phyloP scores from a whole-genome alignment of 2,329 filamentous ascomycete species.

The Sarocladium oryzae region DNA sequence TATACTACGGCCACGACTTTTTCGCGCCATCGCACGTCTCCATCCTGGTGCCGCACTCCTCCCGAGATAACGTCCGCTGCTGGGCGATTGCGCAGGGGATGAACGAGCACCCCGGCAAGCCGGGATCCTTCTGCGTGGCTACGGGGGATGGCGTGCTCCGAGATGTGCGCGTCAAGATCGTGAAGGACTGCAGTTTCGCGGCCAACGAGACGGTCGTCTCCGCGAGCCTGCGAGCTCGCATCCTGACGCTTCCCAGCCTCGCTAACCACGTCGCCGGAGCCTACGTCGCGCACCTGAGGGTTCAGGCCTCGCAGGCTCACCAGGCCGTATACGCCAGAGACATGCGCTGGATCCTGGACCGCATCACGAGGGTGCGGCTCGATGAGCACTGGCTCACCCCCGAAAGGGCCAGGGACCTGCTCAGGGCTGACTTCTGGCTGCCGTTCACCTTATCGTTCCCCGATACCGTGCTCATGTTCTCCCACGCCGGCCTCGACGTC shows the following conservation, averaged over 20 bases:
- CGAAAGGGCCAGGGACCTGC: conserved; percentile 16
- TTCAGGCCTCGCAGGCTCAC: conserved; percentile 4
- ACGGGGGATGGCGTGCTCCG: neutral
- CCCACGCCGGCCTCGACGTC: conserved; percentile 21
- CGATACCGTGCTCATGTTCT: conserved; percentile 22
- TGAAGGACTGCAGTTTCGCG: conserved; percentile 23
- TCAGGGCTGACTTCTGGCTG: conserved; percentile 22
- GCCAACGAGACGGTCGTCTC: conserved; percentile 18
- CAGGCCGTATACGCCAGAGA: conserved; percentile 21
- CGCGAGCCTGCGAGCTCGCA: conserved; percentile 13
- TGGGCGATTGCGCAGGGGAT: conserved; percentile 35
- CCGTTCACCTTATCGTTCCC: conserved; percentile 25
- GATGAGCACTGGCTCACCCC: conserved; percentile 4
- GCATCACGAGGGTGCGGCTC: conserved; percentile 16
- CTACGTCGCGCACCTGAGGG: conserved; percentile 22
- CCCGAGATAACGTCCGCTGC: conserved; percentile 27
- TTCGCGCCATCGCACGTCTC: neutral
- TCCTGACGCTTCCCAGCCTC: conserved; percentile 29
- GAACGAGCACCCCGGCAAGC: conserved; percentile 16
- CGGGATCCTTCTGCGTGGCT: conserved; percentile 19
- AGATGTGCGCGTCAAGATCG: conserved; percentile 29
- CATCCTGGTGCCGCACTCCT: conserved; percentile 22
- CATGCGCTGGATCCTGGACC: conserved; percentile 28
- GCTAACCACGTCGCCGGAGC: conserved; percentile 27
- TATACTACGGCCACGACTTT: conserved; percentile 30